phyloP scores from a whole-genome alignment of 2,329 filamentous ascomycete species.

The Cladosporium sphaerospermum region DNA sequence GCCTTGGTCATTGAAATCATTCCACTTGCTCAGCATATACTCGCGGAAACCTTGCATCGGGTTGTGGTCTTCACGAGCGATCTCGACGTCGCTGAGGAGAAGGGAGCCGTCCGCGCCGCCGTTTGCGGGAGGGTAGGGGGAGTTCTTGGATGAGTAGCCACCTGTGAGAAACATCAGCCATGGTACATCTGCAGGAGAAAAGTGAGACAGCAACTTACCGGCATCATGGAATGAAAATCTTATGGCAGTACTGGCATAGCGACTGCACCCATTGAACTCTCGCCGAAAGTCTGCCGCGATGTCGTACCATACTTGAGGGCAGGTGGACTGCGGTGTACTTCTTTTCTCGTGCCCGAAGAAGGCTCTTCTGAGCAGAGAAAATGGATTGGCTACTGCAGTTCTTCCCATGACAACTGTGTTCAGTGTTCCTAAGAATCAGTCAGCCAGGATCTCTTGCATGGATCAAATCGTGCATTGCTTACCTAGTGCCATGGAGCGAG shows the following conservation, averaged over 20 bases:
- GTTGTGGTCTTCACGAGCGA: conserved; percentile 34
- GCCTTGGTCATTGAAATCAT: conserved; percentile 14
- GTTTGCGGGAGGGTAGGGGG: conserved; percentile 20
- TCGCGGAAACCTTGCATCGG: conserved; percentile 40
- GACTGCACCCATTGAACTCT: conserved; percentile 11
- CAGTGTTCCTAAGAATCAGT: neutral
- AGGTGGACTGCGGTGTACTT: neutral
- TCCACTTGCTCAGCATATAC: conserved; percentile 36
- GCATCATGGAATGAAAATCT: conserved; percentile 29
- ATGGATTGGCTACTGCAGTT: neutral
- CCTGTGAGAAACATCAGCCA: neutral
- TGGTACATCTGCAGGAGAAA: neutral
- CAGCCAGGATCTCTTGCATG: neutral
- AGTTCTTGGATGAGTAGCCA: conserved; percentile 14
- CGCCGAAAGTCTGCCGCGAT: conserved; percentile 12
- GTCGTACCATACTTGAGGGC: conserved; percentile 13
- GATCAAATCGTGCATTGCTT: neutral
- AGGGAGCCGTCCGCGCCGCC: conserved; percentile 38
- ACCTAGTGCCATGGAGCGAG: neutral
- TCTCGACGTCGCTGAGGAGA: conserved; percentile 32
- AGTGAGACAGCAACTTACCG: neutral
- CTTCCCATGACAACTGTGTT: neutral
- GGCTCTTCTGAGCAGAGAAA: neutral
- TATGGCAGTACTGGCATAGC: conserved; percentile 20
- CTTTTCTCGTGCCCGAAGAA: neutral